Conservation (phyloP, 2,329 filamentous ascomycete genomes). For the Diaporthe citri region DNA sequence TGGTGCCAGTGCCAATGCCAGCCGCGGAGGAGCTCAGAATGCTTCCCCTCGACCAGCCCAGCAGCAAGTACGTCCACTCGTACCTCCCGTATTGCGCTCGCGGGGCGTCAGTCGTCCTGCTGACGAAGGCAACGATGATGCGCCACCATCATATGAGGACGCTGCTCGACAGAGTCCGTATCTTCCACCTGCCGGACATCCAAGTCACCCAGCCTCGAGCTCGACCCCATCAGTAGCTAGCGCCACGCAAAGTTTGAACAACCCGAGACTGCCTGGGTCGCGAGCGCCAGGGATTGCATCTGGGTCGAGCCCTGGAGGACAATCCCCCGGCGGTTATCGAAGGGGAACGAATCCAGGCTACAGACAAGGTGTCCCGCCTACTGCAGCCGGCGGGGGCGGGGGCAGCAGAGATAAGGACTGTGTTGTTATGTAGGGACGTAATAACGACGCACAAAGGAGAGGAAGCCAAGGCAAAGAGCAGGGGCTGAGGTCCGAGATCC, state of each 20-base stretch:
- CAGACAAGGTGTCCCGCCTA: conserved; percentile 46
- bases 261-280: conserved; percentile 28
- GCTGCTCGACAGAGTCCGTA: conserved; percentile 65
- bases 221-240: conserved; percentile 43
- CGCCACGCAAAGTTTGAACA: conserved; percentile 42
- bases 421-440: conserved; percentile 58
- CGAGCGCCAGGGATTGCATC: conserved; percentile 44
- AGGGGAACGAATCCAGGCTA: conserved; percentile 20
- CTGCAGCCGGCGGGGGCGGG: conserved; percentile 42
- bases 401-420: conserved; percentile 54
- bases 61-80: conserved; percentile 57
- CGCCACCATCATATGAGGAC: conserved; percentile 70
- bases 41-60: conserved; percentile 31
- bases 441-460: not conserved
- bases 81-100: conserved; percentile 55
- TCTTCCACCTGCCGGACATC: conserved; percentile 64
- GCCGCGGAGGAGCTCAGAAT: conserved; percentile 26
- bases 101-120: conserved; percentile 51
- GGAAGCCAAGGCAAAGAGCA: not conserved
- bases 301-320: conserved; percentile 5
- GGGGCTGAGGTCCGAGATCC: not conserved
- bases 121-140: conserved; percentile 61
- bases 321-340: not conserved
- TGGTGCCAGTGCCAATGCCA: conserved; percentile 27
- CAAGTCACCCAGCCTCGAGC: conserved; percentile 60